Conservation (phyloP, 23 red algal genomes). For the Agarophyton chilense region DNA sequence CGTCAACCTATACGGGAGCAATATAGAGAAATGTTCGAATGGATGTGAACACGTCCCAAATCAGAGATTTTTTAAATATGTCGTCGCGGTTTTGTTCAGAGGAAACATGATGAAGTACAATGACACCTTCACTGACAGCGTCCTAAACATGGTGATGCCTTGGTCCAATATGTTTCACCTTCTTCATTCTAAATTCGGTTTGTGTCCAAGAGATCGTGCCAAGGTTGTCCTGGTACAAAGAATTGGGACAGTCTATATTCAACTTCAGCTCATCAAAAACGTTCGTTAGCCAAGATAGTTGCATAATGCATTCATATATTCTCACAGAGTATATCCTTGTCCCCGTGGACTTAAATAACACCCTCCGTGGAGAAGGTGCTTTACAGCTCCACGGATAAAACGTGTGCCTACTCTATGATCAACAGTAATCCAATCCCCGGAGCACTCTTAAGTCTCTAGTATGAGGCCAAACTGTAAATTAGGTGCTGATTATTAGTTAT, state of each 20-base stretch:
- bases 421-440: no score
- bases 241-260: background rate
- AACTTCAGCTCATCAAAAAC: background rate
- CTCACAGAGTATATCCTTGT: no score
- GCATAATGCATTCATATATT: slow-evolving; percentile 18
- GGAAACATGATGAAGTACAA: background rate
- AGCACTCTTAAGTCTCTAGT: no score
- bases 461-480: no score
- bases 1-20: background rate
- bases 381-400: no score
- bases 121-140: background rate
- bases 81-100: slow-evolving; percentile 1
- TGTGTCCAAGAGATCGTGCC: slow-evolving; percentile 5
- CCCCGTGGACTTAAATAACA: no score
- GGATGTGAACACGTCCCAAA: background rate
- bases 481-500: no score
- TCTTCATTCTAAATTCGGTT: background rate
- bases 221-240: background rate
- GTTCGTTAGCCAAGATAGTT: slow-evolving; percentile 1
- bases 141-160: background rate
- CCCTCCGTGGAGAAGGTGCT: no score
- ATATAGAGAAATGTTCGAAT: background rate
- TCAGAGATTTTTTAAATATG: slow-evolving; percentile 17
- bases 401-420: no score
- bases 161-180: slow-evolving; percentile 5